Base-by-base conservation (phyloP, 2,329 filamentous ascomycete genomes). In the Apiospora sp. region DNA sequence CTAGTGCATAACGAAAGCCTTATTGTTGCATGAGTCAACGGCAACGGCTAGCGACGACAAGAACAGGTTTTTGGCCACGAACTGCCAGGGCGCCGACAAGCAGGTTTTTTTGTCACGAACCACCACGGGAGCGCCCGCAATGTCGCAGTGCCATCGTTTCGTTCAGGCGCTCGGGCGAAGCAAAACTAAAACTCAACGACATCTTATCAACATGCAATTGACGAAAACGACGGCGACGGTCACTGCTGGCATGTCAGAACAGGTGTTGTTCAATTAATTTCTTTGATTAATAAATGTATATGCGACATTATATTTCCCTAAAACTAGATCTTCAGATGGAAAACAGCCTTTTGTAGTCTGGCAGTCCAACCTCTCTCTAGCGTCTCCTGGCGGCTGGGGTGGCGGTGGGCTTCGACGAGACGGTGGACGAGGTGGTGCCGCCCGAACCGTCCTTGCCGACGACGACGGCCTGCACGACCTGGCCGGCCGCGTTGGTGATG, bases 401-500 rank as follows among this genome's bases (percentile, higher is more conserved):
- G 24, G 16, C n/a, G 6, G 67, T 46, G 4, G 67, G 67, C 10
- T 68, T 54, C 41, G 73, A 37, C 19, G 73, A 61, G n/a, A 72
- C 48, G 5, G 69, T 71, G 7, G 74, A 72, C 24, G 75, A 74
- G 2, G 74, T 71, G 24, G 70, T 76, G 51, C 72, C 74, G 41
- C 76, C 72, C 22, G 72, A 72, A 10, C 69, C 68, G 14, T 74
- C 70, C 30, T 73, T 73, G 22, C 75, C 76, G 46, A 77, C 76
- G 0, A 80, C 78, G 16, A 80, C 78, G 0, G 86, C 86, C 74
- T 86, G 84, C 37, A 88, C 85, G 7, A 88, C 86, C 77, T 88
- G 86, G 0, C 85, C 85, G 1, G 83, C 83, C 1, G 83, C 76
- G 73, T 88, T 88, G 75, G 86, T 86, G 8, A 88, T 81, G 69